phyloP scores from a whole-genome alignment of 805 yeast genomes.

The Yamadazyma endophytica region DNA sequence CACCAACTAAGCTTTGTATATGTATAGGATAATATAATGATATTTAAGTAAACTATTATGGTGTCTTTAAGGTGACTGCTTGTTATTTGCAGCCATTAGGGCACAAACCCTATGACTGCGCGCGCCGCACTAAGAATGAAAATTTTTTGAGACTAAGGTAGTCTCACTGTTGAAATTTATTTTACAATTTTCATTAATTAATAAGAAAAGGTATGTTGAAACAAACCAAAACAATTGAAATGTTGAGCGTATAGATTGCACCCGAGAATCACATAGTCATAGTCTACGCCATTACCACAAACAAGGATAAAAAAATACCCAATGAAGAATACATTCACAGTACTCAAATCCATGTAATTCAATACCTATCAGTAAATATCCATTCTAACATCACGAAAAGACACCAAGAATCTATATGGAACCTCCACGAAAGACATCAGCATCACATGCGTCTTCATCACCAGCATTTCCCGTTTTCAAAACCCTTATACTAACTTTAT shows the following conservation, averaged over 20 bases:
- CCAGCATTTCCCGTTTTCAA: no score
- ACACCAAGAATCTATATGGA: background rate
- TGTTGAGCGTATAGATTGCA: no score
- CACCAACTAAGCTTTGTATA: no score
- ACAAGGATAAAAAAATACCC: background rate
- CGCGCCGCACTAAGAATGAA: no score
- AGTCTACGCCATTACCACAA: background rate
- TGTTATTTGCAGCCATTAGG: no score
- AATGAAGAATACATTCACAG: background rate
- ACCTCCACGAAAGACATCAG: background rate
- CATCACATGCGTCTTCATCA: constrained; percentile 18
- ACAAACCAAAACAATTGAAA: background rate
- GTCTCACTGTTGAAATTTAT: constrained; percentile 5
- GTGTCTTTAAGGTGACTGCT: no score
- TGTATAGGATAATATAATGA: no score
- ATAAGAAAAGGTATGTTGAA: constrained; percentile 6
- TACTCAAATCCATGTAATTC: background rate
- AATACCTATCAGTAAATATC: background rate
- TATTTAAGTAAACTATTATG: no score
- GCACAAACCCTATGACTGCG: no score
- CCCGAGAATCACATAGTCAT: background rate
- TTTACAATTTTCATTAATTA: constrained; percentile 2
- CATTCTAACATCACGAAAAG: no score
- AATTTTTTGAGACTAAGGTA: constrained; percentile 4
- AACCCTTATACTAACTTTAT: constrained; percentile 24